Percentiles rank a stretch among this genome's conserved stretches.
These are phyloP conservation scores for Meyerozyma guilliermondii DNA, from an alignment of 1,139 yeast genomes.

Conservation along the genomic window DNA sequence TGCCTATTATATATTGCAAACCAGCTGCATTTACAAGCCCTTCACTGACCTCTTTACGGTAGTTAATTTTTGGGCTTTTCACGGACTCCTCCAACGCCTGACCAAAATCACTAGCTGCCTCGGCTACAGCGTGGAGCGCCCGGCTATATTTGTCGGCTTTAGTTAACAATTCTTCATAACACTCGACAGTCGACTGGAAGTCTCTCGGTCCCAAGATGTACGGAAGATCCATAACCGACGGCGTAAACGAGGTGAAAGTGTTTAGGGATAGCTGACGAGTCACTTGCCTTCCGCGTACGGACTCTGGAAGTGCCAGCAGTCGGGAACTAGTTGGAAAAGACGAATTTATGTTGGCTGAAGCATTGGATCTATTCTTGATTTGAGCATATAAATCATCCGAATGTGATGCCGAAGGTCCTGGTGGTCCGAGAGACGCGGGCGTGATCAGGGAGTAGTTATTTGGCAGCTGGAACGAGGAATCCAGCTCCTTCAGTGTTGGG, in stretches of 20 bases:
- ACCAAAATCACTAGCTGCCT: constrained; percentile 72
- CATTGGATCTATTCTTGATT: neutral
- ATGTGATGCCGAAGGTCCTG: neutral
- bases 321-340: neutral
- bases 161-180: constrained; percentile 43
- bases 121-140: constrained; percentile 47
- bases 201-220: constrained; percentile 57
- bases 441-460: neutral
- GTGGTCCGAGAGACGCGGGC: neutral
- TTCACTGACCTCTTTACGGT: constrained; percentile 58
- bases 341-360: neutral
- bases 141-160: constrained; percentile 50
- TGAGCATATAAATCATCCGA: neutral
- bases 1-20: constrained; percentile 68
- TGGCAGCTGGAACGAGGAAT: neutral
- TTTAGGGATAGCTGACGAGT: constrained; percentile 26
- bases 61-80: constrained; percentile 62
- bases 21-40: constrained; percentile 75
- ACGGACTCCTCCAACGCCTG: constrained; percentile 54
- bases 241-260: constrained; percentile 40
- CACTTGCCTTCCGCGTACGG: neutral
- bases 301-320: neutral
- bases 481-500: neutral
- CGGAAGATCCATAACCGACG: constrained; percentile 55
- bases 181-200: constrained; percentile 41